These are phyloP conservation scores for Teunomyces pallodes DNA, from an alignment of 805 yeast genomes.

Conservation along the genomic window DNA sequence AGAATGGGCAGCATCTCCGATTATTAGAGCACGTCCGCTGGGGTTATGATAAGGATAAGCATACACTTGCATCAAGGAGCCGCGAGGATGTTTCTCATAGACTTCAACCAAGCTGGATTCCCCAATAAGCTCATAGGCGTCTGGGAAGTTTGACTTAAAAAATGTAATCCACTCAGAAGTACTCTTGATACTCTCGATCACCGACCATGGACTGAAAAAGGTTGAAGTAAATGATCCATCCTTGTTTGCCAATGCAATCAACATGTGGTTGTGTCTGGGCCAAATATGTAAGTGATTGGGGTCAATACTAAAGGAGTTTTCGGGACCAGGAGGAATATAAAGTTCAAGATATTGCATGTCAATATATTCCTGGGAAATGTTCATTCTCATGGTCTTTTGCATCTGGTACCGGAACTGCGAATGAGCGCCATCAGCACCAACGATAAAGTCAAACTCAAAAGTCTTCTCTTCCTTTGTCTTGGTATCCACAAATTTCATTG, in stretches of 20 bases:
- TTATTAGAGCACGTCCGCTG: slow-evolving; percentile 57
- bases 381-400: slow-evolving; percentile 66
- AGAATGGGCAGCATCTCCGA: slow-evolving; percentile 94
- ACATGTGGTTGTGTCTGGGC: slow-evolving; percentile 86
- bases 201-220: slow-evolving; percentile 75
- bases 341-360: slow-evolving; percentile 83
- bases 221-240: slow-evolving; percentile 91
- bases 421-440: slow-evolving; percentile 88
- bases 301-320: slow-evolving; percentile 47
- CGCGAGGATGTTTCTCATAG: slow-evolving; percentile 63
- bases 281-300: slow-evolving; percentile 86
- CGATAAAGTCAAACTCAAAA: slow-evolving; percentile 51
- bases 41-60: slow-evolving; percentile 68
- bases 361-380: slow-evolving; percentile 71
- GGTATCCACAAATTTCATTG: slow-evolving; percentile 21
- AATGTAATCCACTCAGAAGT: slow-evolving; percentile 49
- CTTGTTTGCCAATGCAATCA: slow-evolving; percentile 81
- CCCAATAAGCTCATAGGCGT: slow-evolving; percentile 71
- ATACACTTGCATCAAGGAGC: slow-evolving; percentile 71
- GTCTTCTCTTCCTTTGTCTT: slow-evolving; percentile 16
- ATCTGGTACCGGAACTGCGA: slow-evolving; percentile 69
- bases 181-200: slow-evolving; percentile 53
- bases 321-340: slow-evolving; percentile 56
- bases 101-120: slow-evolving; percentile 47
- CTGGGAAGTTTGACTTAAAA: slow-evolving; percentile 63